Conservation (phyloP, 2,329 filamentous ascomycete genomes). For the Hypoxylon sp. region DNA sequence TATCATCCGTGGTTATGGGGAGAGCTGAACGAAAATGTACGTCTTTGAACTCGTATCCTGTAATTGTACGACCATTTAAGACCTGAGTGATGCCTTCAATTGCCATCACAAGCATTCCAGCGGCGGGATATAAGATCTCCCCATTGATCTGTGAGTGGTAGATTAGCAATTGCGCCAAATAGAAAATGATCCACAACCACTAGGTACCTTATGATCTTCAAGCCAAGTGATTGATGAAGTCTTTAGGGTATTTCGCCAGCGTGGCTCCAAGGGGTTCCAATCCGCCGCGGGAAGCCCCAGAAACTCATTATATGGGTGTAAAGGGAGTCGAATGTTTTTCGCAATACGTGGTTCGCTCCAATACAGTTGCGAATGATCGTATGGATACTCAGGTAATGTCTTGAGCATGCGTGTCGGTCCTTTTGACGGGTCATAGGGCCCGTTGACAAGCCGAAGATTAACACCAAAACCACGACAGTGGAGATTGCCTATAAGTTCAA, state of each 20-base stretch:
- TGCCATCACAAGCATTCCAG: slow-evolving; percentile 53
- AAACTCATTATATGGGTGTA: slow-evolving; percentile 15
- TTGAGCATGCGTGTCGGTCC: no score
- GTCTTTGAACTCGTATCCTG: slow-evolving; percentile 10
- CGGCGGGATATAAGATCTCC: slow-evolving; percentile 58
- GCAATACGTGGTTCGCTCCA: slow-evolving; percentile 47
- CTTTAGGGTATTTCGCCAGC: slow-evolving; percentile 37
- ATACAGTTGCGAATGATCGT: slow-evolving; percentile 45
- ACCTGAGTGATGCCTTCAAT: slow-evolving; percentile 8
- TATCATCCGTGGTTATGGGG: no score
- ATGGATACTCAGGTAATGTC: slow-evolving; percentile 46
- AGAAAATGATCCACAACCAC: no score
- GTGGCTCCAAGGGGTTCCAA: slow-evolving; percentile 34
- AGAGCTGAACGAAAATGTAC: neutral
- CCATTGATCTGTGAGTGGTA: slow-evolving; percentile 55
- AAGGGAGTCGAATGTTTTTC: slow-evolving; percentile 17
- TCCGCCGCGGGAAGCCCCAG: slow-evolving; percentile 35
- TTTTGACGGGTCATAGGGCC: slow-evolving; percentile 10
- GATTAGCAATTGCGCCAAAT: neutral
- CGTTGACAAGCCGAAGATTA: neutral
- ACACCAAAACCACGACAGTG: neutral
- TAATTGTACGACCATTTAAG: neutral
- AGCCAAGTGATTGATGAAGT: slow-evolving; percentile 17
- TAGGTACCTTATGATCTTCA: slow-evolving; percentile 52
- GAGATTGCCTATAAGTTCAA: neutral